Evolutionary conservation across 345 rosid species (phyloP), one percentile per base, ranked within the genome.

Genomic region (Dovyalis caffra): DNA sequence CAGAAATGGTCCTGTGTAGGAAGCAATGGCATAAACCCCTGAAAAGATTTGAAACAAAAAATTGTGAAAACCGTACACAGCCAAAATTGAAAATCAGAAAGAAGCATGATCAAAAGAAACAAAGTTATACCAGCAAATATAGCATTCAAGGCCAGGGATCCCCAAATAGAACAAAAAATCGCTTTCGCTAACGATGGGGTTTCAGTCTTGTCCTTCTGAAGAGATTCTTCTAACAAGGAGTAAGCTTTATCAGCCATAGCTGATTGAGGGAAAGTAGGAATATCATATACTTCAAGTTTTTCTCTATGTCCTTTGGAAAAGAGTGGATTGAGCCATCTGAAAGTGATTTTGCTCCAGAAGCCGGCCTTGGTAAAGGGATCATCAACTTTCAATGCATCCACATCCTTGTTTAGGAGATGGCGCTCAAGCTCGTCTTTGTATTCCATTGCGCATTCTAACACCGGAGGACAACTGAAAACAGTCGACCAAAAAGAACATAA

Each of bases 1-100:
- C 76, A 91, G 58, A 31, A 91, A 74, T 28, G 97, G 97, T 33
- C 92, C 93, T 25, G 72, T 61, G 45, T 84, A 89, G 1, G 93
- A 85, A 69, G 91, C 89, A 40, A 86, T 49, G 10, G 89, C 84
- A 60, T 88, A 86, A 34, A 82, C 45, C 23, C 91, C 93, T 89
- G 66, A 40, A 75, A 56, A 33, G 29, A 34, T 25, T 34, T 5
- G 6, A 4, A 20, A 23, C 1, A 16, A 15, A 23, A 5, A 9
- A 5, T 5, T 23, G n/a, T n/a, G n/a, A n/a, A n/a, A n/a, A n/a
- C n/a, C n/a, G 9, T 25, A 11, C 21, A 26, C 8, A 5, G 33
- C 9, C 16, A 6, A 58, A 60, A 62, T 5, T 25, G 11, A 8
- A 43, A 32, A 11, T 28, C 28, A n/a, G 0, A 64, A 68, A 74